Conservation (phyloP, 306 rosid species). For the Malus sylvestris region DNA sequence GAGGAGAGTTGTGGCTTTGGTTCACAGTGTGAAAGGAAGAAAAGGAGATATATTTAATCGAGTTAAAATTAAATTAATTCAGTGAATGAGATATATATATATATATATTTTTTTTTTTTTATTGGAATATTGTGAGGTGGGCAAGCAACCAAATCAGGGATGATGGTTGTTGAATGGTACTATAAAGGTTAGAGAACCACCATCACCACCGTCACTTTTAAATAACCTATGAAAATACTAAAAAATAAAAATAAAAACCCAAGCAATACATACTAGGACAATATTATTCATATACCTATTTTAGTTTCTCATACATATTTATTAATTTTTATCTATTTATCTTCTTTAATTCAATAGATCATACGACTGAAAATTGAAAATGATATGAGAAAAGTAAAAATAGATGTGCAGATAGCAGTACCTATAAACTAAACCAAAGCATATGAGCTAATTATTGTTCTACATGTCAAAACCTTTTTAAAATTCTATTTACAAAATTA, state of each 20-base stretch:
- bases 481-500: not conserved
- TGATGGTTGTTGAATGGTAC: constrained; percentile 52
- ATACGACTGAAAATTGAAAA: fast-evolving
- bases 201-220: constrained; percentile 21
- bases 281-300: too few species aligned
- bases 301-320: too few species aligned
- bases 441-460: not conserved
- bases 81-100: not conserved
- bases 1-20: constrained; percentile 38
- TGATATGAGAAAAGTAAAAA: fast-evolving
- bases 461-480: not conserved
- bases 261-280: not conserved
- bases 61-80: not conserved
- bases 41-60: not conserved
- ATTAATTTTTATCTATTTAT: too few species aligned
- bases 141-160: constrained; percentile 55
- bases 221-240: constrained; percentile 1
- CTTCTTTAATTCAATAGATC: fast-evolving
- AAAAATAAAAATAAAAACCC: not conserved
- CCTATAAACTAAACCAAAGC: not conserved
- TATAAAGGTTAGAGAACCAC: constrained; percentile 32
- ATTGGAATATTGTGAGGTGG: constrained; percentile 38
- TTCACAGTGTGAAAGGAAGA: constrained; percentile 31
- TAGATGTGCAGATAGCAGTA: too few species aligned
- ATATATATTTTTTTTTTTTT: not conserved